These are phyloP conservation scores for Boletus edulis DNA, from an alignment of 768 basidiomycete genomes.

Conservation along the genomic window DNA sequence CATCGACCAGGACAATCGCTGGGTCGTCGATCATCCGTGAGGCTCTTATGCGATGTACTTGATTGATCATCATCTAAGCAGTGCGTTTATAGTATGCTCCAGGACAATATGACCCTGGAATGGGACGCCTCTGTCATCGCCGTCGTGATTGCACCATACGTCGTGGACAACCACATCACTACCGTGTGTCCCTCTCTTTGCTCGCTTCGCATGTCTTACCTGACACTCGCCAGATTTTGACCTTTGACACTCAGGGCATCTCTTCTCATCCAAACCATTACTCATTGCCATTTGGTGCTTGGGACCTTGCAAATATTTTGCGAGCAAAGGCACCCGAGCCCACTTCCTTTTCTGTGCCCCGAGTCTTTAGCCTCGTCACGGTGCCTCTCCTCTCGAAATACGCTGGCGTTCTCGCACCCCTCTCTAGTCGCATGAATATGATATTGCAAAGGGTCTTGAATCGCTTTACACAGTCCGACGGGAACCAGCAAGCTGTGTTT, in stretches of 20 bases:
- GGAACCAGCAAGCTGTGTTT: constrained; percentile 36
- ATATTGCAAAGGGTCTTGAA: constrained; percentile 7
- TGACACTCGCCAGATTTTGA: constrained; percentile 60
- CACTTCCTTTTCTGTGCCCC: constrained; percentile 30
- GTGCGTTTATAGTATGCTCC: constrained; percentile 48
- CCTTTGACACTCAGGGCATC: constrained; percentile 76
- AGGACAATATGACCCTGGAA: constrained; percentile 65
- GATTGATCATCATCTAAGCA: constrained; percentile 8
- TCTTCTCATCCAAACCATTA: constrained; percentile 88
- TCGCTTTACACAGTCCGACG: not conserved
- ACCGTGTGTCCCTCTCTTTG: constrained; percentile 44
- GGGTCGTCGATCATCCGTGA: constrained; percentile 71
- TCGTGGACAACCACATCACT: constrained; percentile 56
- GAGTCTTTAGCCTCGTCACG: constrained; percentile 60
- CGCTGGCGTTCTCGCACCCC: constrained; percentile 48
- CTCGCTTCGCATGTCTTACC: not conserved
- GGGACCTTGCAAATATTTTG: constrained; percentile 39
- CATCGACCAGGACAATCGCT: constrained; percentile 50
- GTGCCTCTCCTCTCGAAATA: constrained; percentile 61
- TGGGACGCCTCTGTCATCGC: constrained; percentile 69
- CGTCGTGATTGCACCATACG: constrained; percentile 54
- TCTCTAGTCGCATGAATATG: constrained; percentile 49
- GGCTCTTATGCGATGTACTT: constrained; percentile 28
- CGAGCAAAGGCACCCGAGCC: constrained; percentile 29
- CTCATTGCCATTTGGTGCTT: constrained; percentile 59